Percentiles rank a stretch among this genome's conserved stretches.
phyloP scores from a whole-genome alignment of 176 grass and related monocot genomes.

The Oryza rufipogon region DNA sequence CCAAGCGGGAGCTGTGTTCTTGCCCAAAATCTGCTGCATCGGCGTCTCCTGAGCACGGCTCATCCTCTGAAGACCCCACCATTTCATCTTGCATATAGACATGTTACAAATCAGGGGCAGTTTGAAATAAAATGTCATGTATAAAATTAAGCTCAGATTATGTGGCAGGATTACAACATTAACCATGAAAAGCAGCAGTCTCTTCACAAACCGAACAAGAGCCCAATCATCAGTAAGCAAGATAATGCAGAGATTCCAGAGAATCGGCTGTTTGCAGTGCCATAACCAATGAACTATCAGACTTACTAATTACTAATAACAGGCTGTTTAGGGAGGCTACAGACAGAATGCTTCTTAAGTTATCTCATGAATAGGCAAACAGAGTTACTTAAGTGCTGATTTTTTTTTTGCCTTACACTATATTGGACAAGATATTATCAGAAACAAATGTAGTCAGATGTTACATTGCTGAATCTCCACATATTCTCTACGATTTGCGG shows the following conservation, averaged over 20 bases:
- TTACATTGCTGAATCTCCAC: too few species aligned
- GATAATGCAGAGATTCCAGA: background rate
- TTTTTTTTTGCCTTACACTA: background rate
- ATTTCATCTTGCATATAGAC: constrained; percentile 59
- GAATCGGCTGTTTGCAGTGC: background rate
- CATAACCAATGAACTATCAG: background rate
- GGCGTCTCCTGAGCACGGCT: constrained; percentile 65
- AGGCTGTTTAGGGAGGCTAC: background rate
- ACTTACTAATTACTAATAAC: background rate
- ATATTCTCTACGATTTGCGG: too few species aligned
- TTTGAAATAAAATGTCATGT: background rate
- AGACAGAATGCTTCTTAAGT: background rate
- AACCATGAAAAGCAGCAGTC: background rate
- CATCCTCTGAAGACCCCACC: constrained; percentile 79
- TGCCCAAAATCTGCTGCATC: constrained; percentile 44
- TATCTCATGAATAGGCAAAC: background rate
- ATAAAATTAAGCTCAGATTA: background rate
- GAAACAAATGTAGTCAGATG: too few species aligned
- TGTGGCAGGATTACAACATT: background rate
- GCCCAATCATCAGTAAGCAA: background rate
- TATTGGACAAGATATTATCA: background rate
- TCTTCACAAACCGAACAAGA: background rate
- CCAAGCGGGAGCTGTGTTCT: constrained; percentile 56
- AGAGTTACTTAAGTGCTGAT: background rate
- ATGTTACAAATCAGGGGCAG: constrained; percentile 4